Percentiles rank a stretch among this genome's conserved stretches.
These are phyloP conservation scores for Hondaea fermentalgiana DNA, from an alignment of 108 stramenopile species.

Conservation along the genomic window DNA sequence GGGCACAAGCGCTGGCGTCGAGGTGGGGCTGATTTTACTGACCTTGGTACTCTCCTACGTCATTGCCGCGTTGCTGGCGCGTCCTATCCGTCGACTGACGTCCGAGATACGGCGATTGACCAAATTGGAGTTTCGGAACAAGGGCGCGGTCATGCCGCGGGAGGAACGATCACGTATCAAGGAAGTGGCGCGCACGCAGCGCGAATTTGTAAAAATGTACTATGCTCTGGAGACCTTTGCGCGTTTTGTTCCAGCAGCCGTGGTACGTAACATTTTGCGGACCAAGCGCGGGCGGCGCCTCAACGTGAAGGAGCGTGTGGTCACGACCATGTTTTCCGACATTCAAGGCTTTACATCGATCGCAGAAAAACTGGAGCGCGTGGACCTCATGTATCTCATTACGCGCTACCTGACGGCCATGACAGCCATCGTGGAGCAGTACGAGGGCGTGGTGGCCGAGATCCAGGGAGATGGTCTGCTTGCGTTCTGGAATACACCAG, in stretches of 20 bases:
- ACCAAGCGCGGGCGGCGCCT: neutral
- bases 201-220: neutral
- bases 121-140: neutral
- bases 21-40: neutral
- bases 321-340: constrained; percentile 1
- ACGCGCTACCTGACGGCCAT: neutral
- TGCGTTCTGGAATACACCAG: neutral
- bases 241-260: neutral
- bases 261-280: neutral
- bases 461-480: constrained; percentile 7
- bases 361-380: neutral
- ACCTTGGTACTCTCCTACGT: neutral
- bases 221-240: neutral
- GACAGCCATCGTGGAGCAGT: neutral
- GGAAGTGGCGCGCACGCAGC: neutral
- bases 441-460: constrained; percentile 5
- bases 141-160: neutral
- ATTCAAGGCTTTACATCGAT: neutral
- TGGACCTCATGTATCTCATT: neutral
- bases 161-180: neutral
- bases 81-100: neutral
- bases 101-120: neutral
- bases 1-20: neutral
- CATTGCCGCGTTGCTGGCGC: neutral
- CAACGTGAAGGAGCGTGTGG: neutral